Percentiles rank a stretch among this genome's conserved stretches.
These are phyloP conservation scores for Claviceps cyperi DNA, from an alignment of 2,329 filamentous ascomycete species.

Conservation along the genomic window DNA sequence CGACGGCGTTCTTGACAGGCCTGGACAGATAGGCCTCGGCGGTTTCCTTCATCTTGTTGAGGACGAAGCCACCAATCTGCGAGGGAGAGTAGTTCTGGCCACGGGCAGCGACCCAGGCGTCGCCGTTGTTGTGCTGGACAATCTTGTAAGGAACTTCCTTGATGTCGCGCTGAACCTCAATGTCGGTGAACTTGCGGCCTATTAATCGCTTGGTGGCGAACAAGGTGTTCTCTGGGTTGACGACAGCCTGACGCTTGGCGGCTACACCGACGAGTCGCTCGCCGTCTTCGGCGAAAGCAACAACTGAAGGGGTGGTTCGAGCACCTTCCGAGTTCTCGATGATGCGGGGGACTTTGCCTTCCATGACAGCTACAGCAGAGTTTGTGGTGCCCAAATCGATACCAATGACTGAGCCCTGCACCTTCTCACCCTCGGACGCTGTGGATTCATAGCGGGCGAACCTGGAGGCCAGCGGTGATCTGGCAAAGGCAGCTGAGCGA, in stretches of 20 bases:
- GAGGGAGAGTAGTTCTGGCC: slow-evolving; percentile 94
- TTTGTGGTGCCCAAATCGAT: slow-evolving; percentile 98
- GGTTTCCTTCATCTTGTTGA: slow-evolving; percentile 99
- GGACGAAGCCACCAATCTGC: slow-evolving; percentile 92
- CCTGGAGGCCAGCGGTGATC: slow-evolving; percentile 55
- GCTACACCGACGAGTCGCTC: slow-evolving; percentile 95
- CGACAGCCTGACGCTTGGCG: slow-evolving; percentile 93
- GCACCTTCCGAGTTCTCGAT: slow-evolving; percentile 94
- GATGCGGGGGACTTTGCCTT: slow-evolving; percentile 88
- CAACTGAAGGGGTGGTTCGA: slow-evolving; percentile 54
- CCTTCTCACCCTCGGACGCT: slow-evolving; percentile 47
- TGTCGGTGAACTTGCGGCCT: slow-evolving; percentile 88
- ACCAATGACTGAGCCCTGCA: slow-evolving; percentile 92
- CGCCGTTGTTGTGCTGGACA: slow-evolving; percentile 88
- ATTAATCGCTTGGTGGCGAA: slow-evolving; percentile 99
- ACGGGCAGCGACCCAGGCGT: slow-evolving; percentile 89
- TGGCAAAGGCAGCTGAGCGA: slow-evolving; percentile 51
- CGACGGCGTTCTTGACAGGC: slow-evolving; percentile 86
- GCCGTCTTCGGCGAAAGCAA: slow-evolving; percentile 88
- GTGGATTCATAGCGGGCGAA: slow-evolving; percentile 70
- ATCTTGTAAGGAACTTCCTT: slow-evolving; percentile 99
- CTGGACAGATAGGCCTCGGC: slow-evolving; percentile 86
- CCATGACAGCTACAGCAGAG: slow-evolving; percentile 94
- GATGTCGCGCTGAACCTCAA: slow-evolving; percentile 90
- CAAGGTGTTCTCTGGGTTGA: slow-evolving; percentile 96